phyloP scores from a whole-genome alignment of 1,284 basidiomycete genomes.

The Flammula alnicola region DNA sequence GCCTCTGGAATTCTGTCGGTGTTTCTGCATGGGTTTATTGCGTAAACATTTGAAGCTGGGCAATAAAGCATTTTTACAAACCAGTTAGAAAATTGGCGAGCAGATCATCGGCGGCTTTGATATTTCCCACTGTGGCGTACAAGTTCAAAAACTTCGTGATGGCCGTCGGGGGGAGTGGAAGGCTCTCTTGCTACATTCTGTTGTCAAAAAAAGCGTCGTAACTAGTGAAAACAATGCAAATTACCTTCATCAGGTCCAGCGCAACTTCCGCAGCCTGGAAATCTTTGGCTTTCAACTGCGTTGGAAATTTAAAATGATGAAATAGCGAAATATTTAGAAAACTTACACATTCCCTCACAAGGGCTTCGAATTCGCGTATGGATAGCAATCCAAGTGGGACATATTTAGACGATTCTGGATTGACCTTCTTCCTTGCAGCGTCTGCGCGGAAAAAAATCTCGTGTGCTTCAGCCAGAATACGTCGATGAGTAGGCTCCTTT shows the following conservation, averaged over 20 bases:
- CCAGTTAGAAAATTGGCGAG: slow-evolving; percentile 49
- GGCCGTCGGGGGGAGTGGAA: slow-evolving; percentile 42
- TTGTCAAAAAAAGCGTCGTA: background rate
- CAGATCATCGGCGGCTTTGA: slow-evolving; percentile 49
- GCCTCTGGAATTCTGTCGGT: slow-evolving; percentile 61
- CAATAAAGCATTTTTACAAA: slow-evolving; percentile 26
- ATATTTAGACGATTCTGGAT: slow-evolving; percentile 17
- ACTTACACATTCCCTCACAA: slow-evolving; percentile 48
- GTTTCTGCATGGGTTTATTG: slow-evolving; percentile 31
- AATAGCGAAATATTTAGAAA: background rate
- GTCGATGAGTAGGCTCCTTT: slow-evolving; percentile 26
- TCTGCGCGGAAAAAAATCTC: slow-evolving; percentile 36
- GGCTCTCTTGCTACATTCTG: slow-evolving; percentile 42
- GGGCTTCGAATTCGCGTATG: slow-evolving; percentile 53
- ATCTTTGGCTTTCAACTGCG: slow-evolving; percentile 40
- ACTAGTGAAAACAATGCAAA: slow-evolving; percentile 13
- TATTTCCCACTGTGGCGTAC: slow-evolving; percentile 54
- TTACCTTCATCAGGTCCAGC: slow-evolving; percentile 56
- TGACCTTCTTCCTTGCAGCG: slow-evolving; percentile 28
- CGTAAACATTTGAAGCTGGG: slow-evolving; percentile 9
- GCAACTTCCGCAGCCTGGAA: slow-evolving; percentile 37
- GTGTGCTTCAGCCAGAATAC: slow-evolving; percentile 33
- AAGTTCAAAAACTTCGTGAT: slow-evolving; percentile 52
- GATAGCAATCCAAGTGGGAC: slow-evolving; percentile 49
- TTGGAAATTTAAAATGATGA: slow-evolving; percentile 3